Conservation (phyloP, 225 moss, liverwort and hornwort species). For the Polytrichum commune region DNA sequence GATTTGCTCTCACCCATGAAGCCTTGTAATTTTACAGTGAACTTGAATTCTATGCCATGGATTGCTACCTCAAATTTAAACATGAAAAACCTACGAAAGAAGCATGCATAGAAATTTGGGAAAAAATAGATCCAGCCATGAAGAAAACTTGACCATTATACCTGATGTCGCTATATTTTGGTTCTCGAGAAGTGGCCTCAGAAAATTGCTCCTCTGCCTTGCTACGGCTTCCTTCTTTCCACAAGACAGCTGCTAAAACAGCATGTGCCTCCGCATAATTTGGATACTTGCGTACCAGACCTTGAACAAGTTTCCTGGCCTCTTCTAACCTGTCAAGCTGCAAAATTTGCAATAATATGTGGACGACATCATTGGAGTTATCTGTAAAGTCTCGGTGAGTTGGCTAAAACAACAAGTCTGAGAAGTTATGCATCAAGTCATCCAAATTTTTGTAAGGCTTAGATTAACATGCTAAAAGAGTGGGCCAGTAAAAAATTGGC, state of each 20-base stretch:
- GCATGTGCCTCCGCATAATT: constrained; percentile 93
- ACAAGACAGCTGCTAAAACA: constrained; percentile 85
- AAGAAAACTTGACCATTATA: constrained; percentile 5
- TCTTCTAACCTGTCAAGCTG: constrained; percentile 80
- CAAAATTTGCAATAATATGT: too few species aligned
- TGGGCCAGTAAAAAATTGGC: too few species aligned
- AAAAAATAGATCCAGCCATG: not conserved
- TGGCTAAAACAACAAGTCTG: too few species aligned
- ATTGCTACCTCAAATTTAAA: not conserved
- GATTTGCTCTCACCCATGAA: too few species aligned
- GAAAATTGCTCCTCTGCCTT: constrained; percentile 82
- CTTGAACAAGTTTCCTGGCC: constrained; percentile 77
- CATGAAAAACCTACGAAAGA: not conserved
- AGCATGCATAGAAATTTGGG: not conserved
- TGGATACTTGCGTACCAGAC: constrained; percentile 92
- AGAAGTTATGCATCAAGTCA: too few species aligned
- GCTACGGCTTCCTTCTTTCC: constrained; percentile 77
- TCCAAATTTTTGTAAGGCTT: too few species aligned
- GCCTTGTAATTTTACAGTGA: too few species aligned
- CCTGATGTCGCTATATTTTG: constrained; percentile 74
- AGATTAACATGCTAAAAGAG: too few species aligned
- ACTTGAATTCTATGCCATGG: not conserved
- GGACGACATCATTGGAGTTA: too few species aligned
- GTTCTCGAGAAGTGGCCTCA: constrained; percentile 74
- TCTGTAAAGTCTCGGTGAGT: too few species aligned